Conservation (phyloP, 257 asterid genomes). For the Mitragyna speciosa region DNA sequence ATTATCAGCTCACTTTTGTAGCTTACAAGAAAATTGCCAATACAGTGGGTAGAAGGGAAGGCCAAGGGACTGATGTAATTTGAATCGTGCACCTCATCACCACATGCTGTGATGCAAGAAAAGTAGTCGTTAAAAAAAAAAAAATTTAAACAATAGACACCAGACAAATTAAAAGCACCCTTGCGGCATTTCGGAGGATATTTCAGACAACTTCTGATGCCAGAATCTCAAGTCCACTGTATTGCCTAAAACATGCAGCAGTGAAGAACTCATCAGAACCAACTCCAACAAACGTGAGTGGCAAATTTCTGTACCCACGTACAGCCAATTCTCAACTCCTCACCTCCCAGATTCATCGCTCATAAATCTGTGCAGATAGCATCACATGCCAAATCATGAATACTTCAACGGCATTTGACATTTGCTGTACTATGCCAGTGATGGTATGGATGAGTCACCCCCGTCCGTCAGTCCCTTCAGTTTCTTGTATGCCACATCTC, state of each 20-base stretch:
- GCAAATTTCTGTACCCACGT: background rate
- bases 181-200: background rate
- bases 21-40: background rate
- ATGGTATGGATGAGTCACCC: constrained; percentile 33
- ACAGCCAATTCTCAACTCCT: background rate
- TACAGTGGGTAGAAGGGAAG: background rate
- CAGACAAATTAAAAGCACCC: background rate
- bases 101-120: background rate
- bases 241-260: background rate
- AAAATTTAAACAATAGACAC: background rate
- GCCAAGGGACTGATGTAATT: background rate
- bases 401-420: background rate
- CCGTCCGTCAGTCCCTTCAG: constrained; percentile 41
- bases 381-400: background rate
- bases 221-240: background rate
- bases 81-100: background rate
- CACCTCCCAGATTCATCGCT: background rate
- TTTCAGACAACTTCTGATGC: background rate
- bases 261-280: background rate
- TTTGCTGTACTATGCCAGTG: constrained; percentile 29
- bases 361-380: background rate
- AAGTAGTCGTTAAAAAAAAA: background rate
- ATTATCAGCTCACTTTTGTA: background rate
- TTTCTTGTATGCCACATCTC: constrained; percentile 51
- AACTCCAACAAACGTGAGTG: background rate